Conservation (phyloP, 441 rosid species). For the Populus hybrid region DNA sequence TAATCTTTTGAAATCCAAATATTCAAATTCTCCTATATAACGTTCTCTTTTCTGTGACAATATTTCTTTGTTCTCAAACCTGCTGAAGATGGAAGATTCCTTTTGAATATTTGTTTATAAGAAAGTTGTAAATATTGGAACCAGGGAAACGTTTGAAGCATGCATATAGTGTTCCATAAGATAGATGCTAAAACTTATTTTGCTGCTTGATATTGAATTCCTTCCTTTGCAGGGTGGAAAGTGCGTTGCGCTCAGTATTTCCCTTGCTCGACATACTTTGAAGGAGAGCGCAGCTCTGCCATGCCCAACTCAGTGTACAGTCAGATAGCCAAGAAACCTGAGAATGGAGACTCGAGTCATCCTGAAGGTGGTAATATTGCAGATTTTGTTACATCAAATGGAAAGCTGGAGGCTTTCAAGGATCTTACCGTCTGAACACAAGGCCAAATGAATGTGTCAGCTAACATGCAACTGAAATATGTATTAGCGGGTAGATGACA, state of each 20-base stretch:
- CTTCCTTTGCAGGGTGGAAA: constrained; percentile 81
- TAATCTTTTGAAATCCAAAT: background rate
- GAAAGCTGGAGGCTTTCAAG: constrained; percentile 73
- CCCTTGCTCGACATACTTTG: constrained; percentile 75
- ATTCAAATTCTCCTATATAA: no score
- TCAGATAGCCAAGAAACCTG: constrained; percentile 37
- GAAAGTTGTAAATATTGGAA: background rate
- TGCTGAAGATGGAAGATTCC: background rate
- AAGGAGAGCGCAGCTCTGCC: constrained; percentile 64
- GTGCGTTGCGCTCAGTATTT: constrained; percentile 60
- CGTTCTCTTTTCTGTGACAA: background rate
- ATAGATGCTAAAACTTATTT: no score
- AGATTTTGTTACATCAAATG: constrained; percentile 52
- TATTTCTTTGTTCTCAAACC: background rate
- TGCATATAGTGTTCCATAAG: background rate
- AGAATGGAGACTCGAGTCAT: constrained; percentile 53
- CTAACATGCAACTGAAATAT: constrained; percentile 13
- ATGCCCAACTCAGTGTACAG: constrained; percentile 51
- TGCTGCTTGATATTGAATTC: background rate
- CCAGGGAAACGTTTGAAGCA: background rate
- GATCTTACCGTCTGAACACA: constrained; percentile 57
- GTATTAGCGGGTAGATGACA: constrained; percentile 10
- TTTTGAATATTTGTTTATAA: background rate
- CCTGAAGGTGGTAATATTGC: constrained; percentile 36
- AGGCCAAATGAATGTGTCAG: constrained; percentile 18